Conservation (phyloP, 805 yeast species). For the Pichia insulana region DNA sequence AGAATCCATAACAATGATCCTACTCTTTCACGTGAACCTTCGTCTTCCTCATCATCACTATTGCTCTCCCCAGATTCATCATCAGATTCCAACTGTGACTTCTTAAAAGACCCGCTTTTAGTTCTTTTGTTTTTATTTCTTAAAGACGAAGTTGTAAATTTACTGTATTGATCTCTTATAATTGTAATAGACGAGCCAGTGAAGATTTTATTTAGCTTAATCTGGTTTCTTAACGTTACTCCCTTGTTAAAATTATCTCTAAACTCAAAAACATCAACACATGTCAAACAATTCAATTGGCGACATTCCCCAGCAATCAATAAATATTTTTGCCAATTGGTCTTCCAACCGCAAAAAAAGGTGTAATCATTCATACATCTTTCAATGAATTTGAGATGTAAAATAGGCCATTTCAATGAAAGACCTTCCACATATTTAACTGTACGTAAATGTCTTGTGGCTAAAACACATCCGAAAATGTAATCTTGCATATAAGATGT, state of each 20-base stretch:
- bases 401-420: conserved; percentile 80
- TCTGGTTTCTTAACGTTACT: conserved; percentile 31
- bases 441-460: conserved; percentile 53
- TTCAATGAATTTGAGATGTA: conserved; percentile 48
- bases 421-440: conserved; percentile 69
- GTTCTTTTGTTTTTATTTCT: not conserved
- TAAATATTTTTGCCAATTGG: conserved; percentile 44
- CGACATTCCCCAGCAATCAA: conserved; percentile 66
- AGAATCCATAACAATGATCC: conserved; percentile 8
- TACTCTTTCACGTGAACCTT: not conserved
- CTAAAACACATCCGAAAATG: conserved; percentile 58
- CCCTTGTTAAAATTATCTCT: conserved; percentile 29
- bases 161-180: conserved; percentile 21
- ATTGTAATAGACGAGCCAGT: conserved; percentile 29
- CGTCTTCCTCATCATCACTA: not conserved
- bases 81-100: not conserved
- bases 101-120: not conserved
- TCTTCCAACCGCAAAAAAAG: conserved; percentile 18
- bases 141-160: not conserved
- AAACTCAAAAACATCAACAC: conserved; percentile 41
- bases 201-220: conserved; percentile 33
- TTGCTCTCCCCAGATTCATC: not conserved
- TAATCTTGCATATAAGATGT: conserved; percentile 11
- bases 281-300: conserved; percentile 28
- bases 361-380: conserved; percentile 33